Conservation (phyloP, 768 basidiomycete genomes). For the Tricholoma sp. region DNA sequence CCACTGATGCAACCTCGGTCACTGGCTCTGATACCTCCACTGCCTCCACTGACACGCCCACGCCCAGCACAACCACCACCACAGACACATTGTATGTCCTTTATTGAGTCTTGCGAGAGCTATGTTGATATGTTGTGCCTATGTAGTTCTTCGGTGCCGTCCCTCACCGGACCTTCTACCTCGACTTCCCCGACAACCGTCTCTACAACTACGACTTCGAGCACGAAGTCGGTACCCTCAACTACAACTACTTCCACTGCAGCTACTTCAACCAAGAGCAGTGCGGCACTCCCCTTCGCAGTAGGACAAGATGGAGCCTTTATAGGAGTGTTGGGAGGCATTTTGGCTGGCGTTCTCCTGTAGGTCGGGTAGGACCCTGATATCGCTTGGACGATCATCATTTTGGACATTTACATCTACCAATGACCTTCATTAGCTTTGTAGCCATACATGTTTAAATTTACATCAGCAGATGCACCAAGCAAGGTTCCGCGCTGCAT, state of each 20-base stretch:
- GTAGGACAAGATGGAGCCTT: not conserved
- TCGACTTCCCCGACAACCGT: not conserved
- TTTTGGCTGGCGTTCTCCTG: not conserved
- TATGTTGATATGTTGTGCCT: not conserved
- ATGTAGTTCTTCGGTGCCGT: not conserved
- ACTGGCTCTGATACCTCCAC: not conserved
- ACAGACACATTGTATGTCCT: not conserved
- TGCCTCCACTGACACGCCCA: not conserved
- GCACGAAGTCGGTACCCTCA: not conserved
- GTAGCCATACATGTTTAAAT: too few relatives aligned
- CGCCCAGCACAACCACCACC: not conserved
- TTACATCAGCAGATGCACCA: too few relatives aligned
- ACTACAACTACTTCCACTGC: not conserved
- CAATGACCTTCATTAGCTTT: too few relatives aligned
- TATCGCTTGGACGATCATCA: not conserved
- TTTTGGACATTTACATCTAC: not conserved
- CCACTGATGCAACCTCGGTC: too few relatives aligned
- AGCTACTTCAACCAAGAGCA: not conserved
- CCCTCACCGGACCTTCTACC: not conserved
- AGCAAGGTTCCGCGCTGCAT: too few relatives aligned
- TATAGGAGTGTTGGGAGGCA: not conserved
- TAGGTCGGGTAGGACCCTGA: not conserved
- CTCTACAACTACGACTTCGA: not conserved
- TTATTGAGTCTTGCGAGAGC: not conserved
- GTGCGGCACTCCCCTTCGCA: not conserved